These are phyloP conservation scores for Pelagomonas calceolata DNA, from an alignment of 108 stramenopile genomes.

Conservation along the genomic window DNA sequence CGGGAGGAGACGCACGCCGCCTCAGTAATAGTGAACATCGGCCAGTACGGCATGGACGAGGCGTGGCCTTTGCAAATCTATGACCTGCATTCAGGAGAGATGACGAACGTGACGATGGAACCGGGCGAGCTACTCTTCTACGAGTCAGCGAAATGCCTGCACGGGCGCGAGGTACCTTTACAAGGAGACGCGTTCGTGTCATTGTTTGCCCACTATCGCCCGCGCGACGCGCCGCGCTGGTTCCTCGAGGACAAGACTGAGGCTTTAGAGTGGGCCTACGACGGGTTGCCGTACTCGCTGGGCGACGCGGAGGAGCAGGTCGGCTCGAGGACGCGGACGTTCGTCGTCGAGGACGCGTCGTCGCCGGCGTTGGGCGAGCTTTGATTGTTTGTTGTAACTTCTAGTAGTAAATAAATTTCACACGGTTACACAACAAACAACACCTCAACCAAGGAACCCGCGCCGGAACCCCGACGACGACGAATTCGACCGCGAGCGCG, in stretches of 20 bases:
- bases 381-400: too few relatives aligned
- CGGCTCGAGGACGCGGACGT: too few relatives aligned
- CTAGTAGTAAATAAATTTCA: too few relatives aligned
- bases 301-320: too few relatives aligned
- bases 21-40: constrained; percentile 76
- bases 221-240: constrained; percentile 4
- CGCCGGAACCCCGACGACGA: too few relatives aligned
- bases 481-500: too few relatives aligned
- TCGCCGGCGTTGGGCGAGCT: too few relatives aligned
- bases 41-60: constrained; percentile 58
- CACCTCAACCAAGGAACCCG: too few relatives aligned
- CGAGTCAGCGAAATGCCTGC: constrained; percentile 71
- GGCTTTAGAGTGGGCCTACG: too few relatives aligned
- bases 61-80: constrained; percentile 70
- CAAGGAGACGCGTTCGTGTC: constrained; percentile 56
- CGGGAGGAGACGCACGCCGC: constrained; percentile 68
- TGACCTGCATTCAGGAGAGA: constrained; percentile 48
- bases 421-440: too few relatives aligned
- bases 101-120: constrained; percentile 57
- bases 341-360: too few relatives aligned
- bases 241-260: neutral
- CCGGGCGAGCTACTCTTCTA: constrained; percentile 72
- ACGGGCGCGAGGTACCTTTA: constrained; percentile 63
- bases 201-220: constrained; percentile 81
- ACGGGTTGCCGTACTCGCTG: too few relatives aligned